These are phyloP conservation scores for Daldinia concentrica DNA, from an alignment of 495 filamentous ascomycete species.

Conservation along the genomic window DNA sequence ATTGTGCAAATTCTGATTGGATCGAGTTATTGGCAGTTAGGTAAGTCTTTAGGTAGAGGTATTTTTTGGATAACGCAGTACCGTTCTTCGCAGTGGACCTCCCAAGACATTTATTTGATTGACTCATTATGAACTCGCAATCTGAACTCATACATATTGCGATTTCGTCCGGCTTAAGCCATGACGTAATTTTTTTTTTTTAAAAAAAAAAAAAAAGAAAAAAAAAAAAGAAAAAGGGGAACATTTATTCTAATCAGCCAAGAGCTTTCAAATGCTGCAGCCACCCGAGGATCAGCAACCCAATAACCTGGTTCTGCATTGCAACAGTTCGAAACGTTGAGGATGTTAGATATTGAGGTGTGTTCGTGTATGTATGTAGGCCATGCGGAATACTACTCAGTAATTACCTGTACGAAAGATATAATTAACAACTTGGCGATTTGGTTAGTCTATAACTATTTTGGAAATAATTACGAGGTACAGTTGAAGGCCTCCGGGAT, in stretches of 20 bases:
- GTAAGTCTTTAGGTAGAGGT: background rate
- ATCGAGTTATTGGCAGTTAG: constrained; percentile 5
- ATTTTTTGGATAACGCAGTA: background rate
- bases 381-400: constrained; percentile 3
- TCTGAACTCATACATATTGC: constrained; percentile 15
- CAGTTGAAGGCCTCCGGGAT: constrained; percentile 6
- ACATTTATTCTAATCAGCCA: background rate
- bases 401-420: background rate
- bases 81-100: constrained; percentile 22
- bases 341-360: constrained; percentile 3
- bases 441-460: background rate
- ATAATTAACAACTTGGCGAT: background rate
- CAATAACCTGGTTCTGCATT: constrained; percentile 15
- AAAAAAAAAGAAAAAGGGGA: constrained; percentile 14
- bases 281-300: constrained; percentile 22
- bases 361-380: background rate
- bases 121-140: constrained; percentile 15
- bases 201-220: too few species aligned
- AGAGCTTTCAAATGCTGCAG: constrained; percentile 12
- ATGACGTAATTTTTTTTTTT: constrained; percentile 13
- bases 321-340: constrained; percentile 5
- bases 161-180: constrained; percentile 4
- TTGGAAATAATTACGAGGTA: constrained; percentile 3
- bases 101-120: constrained; percentile 4
- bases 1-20: constrained; percentile 30